These are phyloP conservation scores for Candida arabinofermentans DNA, from an alignment of 805 yeast species.

Conservation along the genomic window DNA sequence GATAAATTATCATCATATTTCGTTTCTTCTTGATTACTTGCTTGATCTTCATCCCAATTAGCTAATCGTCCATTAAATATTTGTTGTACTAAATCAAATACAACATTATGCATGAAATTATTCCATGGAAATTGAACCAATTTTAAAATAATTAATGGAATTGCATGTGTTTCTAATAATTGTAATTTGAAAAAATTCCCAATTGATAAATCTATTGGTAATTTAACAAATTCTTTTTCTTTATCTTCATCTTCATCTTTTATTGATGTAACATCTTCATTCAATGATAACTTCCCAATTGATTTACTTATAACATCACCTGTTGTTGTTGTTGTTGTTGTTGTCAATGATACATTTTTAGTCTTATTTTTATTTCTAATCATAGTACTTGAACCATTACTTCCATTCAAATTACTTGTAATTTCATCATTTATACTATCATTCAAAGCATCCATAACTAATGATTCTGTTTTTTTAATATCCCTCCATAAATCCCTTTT, in stretches of 20 bases:
- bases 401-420: background rate
- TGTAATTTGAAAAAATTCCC: slow-evolving; percentile 86
- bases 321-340: background rate
- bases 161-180: slow-evolving; percentile 64
- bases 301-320: slow-evolving; percentile 15
- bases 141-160: slow-evolving; percentile 59
- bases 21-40: slow-evolving; percentile 31
- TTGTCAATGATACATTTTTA: too few relatives aligned
- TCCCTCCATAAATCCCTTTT: slow-evolving; percentile 70
- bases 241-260: slow-evolving; percentile 23
- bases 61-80: slow-evolving; percentile 67
- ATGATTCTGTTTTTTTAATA: slow-evolving; percentile 40
- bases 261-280: background rate
- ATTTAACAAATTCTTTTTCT: slow-evolving; percentile 21
- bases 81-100: slow-evolving; percentile 93
- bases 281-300: slow-evolving; percentile 25
- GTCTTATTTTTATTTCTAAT: background rate
- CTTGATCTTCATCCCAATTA: slow-evolving; percentile 35
- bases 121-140: slow-evolving; percentile 91
- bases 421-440: slow-evolving; percentile 27
- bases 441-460: slow-evolving; percentile 32
- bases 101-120: slow-evolving; percentile 94
- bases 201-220: slow-evolving; percentile 35
- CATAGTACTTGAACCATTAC: background rate
- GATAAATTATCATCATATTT: slow-evolving; percentile 30